These are phyloP conservation scores for Ustilago crameri DNA, from an alignment of 1,284 basidiomycete genomes.

Conservation along the genomic window DNA sequence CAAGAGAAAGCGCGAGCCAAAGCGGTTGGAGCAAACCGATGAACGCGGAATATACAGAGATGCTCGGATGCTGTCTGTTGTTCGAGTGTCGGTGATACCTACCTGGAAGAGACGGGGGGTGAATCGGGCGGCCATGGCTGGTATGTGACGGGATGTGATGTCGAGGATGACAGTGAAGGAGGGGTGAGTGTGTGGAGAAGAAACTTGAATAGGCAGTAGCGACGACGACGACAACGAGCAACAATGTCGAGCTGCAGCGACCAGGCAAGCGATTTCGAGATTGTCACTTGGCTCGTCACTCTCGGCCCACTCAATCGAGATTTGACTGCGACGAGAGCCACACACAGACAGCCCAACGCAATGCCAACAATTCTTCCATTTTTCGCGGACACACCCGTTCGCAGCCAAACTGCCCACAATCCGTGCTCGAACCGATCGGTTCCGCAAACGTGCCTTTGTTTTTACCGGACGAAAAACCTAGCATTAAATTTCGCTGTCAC, in stretches of 20 bases:
- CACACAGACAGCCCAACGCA: neutral
- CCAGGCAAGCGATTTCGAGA: constrained; percentile 6
- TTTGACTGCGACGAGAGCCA: constrained; percentile 17
- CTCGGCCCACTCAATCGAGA: constrained; percentile 13
- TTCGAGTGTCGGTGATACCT: constrained; percentile 19
- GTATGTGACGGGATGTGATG: constrained; percentile 3
- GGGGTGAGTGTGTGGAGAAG: constrained; percentile 14
- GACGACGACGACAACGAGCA: constrained; percentile 14
- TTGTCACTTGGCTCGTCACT: neutral
- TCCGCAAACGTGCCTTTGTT: constrained; percentile 11
- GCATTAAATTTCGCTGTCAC: neutral
- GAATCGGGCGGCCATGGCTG: constrained; percentile 54
- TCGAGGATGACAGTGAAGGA: constrained; percentile 3
- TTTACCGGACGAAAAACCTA: constrained; percentile 21
- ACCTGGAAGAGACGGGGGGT: constrained; percentile 57
- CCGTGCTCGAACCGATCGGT: constrained; percentile 26
- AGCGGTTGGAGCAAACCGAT: neutral
- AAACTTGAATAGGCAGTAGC: constrained; percentile 3
- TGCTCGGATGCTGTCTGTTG: neutral
- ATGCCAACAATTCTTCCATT: constrained; percentile 27
- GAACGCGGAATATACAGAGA: neutral
- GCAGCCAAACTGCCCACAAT: neutral
- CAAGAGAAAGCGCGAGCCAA: neutral
- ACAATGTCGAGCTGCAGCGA: constrained; percentile 5
- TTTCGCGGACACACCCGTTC: constrained; percentile 27